Base-by-base conservation (phyloP, 129 eudicot species). In the Apium graveolens region DNA sequence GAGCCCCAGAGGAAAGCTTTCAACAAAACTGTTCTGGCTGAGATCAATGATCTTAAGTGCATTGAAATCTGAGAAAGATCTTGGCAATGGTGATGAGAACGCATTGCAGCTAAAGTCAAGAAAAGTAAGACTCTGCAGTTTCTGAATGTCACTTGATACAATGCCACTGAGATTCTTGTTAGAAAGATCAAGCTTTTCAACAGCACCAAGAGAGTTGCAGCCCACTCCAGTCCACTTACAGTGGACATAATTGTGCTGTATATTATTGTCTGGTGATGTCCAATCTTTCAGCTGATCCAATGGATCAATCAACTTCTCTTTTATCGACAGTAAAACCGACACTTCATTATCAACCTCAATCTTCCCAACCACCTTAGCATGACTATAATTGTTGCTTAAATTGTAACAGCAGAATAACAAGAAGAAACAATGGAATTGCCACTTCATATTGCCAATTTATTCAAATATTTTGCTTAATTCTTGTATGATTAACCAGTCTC, bases 171-270 rank as follows among this genome's bases (percentile, higher is more conserved):
- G 83, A 79, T 93, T 91, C 85, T 91, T 78, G 75, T 77, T 77
- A 38, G 98, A 88, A 76, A 93, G 93, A 79, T 93, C 90, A 49
- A 93, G 91, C 81, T 76, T 78, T 62, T 85, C 87, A 45, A 93
- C 81, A 0, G 51, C 76, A 11, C 97, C 96, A 11, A 66, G 6
- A 13, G 91, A 79, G 87, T 83, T 83, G 89, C 97, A 93, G 73
- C 60, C 71, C 45, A 93, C 89, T 63, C 98, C 97, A 21, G 90
- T 89, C 98, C 98, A 93, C 46, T 81, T 87, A 76, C 97, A 94
- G 78, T 87, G 91, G 43, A 18, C 84, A 70, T 85, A 53, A 74
- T 11, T 80, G 78, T 82, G 63, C 35, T 10, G 78, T 9, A 20
- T 16, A 49, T 42, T 42, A 18, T 78, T 82, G 37, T 75, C 69